These are phyloP conservation scores for Cicer arietinum DNA, from an alignment of 306 rosid genomes.

Conservation along the genomic window DNA sequence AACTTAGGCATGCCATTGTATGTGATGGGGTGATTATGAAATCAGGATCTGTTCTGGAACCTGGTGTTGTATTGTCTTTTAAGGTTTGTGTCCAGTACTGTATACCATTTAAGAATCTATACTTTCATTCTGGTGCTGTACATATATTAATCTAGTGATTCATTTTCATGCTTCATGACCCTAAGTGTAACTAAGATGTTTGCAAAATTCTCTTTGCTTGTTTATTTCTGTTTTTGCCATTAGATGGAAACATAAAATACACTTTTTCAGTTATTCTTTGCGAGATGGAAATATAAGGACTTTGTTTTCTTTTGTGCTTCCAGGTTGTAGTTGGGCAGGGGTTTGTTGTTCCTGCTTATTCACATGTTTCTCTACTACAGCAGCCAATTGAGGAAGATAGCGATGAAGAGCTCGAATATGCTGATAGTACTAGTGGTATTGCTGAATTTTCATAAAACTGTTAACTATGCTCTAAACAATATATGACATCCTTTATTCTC, in stretches of 20 bases:
- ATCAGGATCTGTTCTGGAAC: slow-evolving; percentile 80
- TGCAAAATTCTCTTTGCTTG: slow-evolving; percentile 10
- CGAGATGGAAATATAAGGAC: slow-evolving; percentile 1
- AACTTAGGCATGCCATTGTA: slow-evolving; percentile 79
- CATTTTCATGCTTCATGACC: slow-evolving; percentile 7
- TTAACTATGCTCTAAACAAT: slow-evolving; percentile 13
- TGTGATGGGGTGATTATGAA: slow-evolving; percentile 88
- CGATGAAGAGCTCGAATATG: slow-evolving; percentile 98
- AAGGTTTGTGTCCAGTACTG: slow-evolving; percentile 61
- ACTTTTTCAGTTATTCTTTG: slow-evolving; percentile 31
- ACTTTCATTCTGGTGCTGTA: slow-evolving; percentile 26
- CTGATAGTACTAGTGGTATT: slow-evolving; percentile 81
- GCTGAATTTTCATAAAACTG: slow-evolving; percentile 52
- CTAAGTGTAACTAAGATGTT: slow-evolving; percentile 15
- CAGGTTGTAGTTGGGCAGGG: slow-evolving; percentile 87
- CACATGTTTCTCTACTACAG: slow-evolving; percentile 78
- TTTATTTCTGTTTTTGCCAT: slow-evolving; percentile 25
- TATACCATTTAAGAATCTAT: slow-evolving; percentile 25
- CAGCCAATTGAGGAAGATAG: slow-evolving; percentile 93
- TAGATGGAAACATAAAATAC: not conserved
- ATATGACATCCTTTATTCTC: not conserved
- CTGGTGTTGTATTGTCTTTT: slow-evolving; percentile 89
- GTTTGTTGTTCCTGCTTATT: slow-evolving; percentile 82
- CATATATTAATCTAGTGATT: slow-evolving; percentile 27
- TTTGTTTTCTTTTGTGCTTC: slow-evolving; percentile 46